Evolutionary conservation across 2,329 filamentous ascomycete genomes (phyloP).

Genomic region (Sphaerulina vaccinii): DNA sequence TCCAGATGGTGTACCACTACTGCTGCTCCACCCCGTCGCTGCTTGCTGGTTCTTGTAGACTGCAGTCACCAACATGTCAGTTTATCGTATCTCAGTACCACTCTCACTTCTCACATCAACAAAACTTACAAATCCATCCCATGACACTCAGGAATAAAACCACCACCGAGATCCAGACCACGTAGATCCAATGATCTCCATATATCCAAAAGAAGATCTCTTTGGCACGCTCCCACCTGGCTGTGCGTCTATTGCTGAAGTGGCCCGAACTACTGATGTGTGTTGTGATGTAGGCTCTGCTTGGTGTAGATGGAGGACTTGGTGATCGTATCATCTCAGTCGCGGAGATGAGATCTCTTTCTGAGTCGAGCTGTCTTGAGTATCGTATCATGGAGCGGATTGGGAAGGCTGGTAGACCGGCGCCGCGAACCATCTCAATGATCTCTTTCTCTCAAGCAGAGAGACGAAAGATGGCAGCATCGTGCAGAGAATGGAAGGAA

Average conservation of each 20-base stretch:
- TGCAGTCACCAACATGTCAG: too few species aligned
- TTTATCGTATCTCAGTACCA: too few species aligned
- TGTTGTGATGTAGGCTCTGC: background rate
- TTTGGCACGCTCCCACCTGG: background rate
- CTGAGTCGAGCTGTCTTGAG: too few species aligned
- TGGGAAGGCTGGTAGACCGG: too few species aligned
- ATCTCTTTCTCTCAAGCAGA: too few species aligned
- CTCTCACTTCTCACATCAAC: too few species aligned
- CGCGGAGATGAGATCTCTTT: background rate
- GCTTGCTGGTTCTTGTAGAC: slow-evolving; percentile 7
- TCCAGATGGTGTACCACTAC: too few species aligned
- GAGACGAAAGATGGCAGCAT: too few species aligned
- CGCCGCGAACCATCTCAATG: too few species aligned
- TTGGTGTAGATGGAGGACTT: too few species aligned
- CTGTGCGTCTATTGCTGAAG: background rate
- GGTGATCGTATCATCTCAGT: background rate
- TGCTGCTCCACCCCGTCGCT: background rate
- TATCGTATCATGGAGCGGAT: too few species aligned
- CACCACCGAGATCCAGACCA: slow-evolving; percentile 8
- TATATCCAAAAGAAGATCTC: slow-evolving; percentile 7
- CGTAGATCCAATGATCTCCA: slow-evolving; percentile 9
- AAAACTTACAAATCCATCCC: slow-evolving; percentile 12
- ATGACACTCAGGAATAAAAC: slow-evolving; percentile 10
- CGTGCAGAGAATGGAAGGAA: too few species aligned
- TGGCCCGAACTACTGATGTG: background rate